Evolutionary conservation across 2,329 filamentous ascomycete genomes (phyloP).

Genomic region (Cercospora nicotianae): DNA sequence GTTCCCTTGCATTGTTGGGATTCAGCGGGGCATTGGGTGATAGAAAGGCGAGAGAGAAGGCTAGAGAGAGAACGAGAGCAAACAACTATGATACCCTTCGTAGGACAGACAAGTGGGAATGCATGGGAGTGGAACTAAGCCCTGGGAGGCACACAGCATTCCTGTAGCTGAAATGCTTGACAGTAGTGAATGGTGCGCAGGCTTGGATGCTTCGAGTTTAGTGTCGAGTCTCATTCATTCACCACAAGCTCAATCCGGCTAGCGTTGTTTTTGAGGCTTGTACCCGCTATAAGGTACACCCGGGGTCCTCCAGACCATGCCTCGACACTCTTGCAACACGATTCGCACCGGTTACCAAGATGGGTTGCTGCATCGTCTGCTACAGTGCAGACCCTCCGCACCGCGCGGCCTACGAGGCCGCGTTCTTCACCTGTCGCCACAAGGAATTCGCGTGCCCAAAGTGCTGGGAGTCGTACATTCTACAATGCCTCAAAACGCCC

Average conservation of each 20-base stretch:
- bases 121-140: background rate
- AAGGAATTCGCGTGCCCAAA: background rate
- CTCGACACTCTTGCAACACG: background rate
- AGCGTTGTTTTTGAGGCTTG: background rate
- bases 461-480: background rate
- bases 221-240: background rate
- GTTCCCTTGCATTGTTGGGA: background rate
- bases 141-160: background rate
- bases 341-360: background rate
- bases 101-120: background rate
- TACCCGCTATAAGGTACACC: background rate
- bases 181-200: background rate
- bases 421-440: background rate
- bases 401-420: background rate
- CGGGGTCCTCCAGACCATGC: background rate
- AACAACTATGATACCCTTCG: conserved; percentile 5
- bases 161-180: background rate
- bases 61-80: background rate
- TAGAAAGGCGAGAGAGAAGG: background rate
- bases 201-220: background rate
- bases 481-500: background rate
- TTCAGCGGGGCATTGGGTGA: background rate
- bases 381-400: background rate
- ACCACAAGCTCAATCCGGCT: background rate
- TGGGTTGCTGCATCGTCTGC: background rate